Conservation (phyloP, 2,329 filamentous ascomycete genomes). For the Cladosporium cucumerinum region DNA sequence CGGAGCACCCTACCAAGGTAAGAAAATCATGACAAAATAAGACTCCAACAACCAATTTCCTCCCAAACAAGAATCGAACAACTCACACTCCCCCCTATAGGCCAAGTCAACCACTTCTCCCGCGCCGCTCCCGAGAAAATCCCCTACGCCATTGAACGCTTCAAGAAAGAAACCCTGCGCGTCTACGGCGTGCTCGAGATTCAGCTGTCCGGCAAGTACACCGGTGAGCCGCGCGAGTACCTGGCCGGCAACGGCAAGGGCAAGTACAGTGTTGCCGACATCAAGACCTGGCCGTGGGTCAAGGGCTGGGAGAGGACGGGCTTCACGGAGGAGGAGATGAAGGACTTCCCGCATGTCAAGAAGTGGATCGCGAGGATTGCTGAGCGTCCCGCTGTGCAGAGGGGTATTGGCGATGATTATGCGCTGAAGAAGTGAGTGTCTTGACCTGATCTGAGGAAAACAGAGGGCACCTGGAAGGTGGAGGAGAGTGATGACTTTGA, state of each 20-base stretch:
- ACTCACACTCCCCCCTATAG: slow-evolving; percentile 16
- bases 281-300: slow-evolving; percentile 50
- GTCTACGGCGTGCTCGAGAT: slow-evolving; percentile 57
- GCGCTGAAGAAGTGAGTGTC: slow-evolving; percentile 28
- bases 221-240: slow-evolving; percentile 49
- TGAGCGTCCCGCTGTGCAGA: slow-evolving; percentile 47
- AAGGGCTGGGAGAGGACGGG: slow-evolving; percentile 44
- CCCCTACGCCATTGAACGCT: slow-evolving; percentile 50
- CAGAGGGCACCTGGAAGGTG: too few species aligned
- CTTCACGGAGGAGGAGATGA: slow-evolving; percentile 48
- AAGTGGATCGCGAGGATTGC: slow-evolving; percentile 54
- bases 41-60: not conserved
- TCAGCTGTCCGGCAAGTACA: slow-evolving; percentile 51
- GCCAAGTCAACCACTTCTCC: slow-evolving; percentile 47
- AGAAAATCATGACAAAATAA: not conserved
- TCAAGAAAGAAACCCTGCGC: slow-evolving; percentile 51
- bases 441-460: too few species aligned
- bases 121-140: slow-evolving; percentile 46
- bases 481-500: not conserved
- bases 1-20: slow-evolving; percentile 43
- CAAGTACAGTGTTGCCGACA: slow-evolving; percentile 54
- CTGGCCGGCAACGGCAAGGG: slow-evolving; percentile 53
- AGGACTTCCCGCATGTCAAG: slow-evolving; percentile 50
- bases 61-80: not conserved
- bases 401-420: slow-evolving; percentile 41